Base-by-base conservation (phyloP, 2,329 filamentous ascomycete genomes). In the Penicillium griseofulvum region DNA sequence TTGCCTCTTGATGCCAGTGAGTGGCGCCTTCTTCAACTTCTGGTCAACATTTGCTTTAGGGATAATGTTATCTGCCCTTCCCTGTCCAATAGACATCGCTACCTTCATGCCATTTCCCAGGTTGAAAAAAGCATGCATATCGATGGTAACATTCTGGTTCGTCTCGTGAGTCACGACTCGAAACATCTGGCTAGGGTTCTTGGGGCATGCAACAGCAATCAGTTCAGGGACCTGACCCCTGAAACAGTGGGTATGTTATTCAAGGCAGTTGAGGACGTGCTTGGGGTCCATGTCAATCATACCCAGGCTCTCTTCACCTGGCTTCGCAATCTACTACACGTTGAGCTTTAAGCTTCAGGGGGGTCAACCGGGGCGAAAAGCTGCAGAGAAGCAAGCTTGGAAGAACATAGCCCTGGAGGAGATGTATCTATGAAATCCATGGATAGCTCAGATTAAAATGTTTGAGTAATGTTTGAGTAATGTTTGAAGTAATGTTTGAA, bases 11-110 rank as follows among this genome's bases (percentile, higher is more conserved):
- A 80, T 10, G 65, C 81, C 17, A 72, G 82, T 2, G 81, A 87
- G 8, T 89, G 87, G 83, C 80, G 81, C 7, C 77, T 96, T 4
- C 78, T 97, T 5, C 81, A 82, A 54, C 85, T 93, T 59, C 68
- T 97, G 1, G 87, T 95, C 66, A 87, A 88, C 55, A 69, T 95
- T 45, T 85, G 83, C 28, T 70, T 80, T 44, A 70, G 73, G 26
- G 81, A 79, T 26, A 65, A 70, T 7, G 60, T 67, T 4, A 71
- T 85, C 12, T 84, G 79, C 55, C 80, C 83, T 3, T 83, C 82
- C 57, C 71, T 71, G 3, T 70, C 72, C 59, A 66, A 31, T 66
- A 57, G 42, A 64, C 64, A 50, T 65, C 63, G 54, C 58, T 61
- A 57, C 66, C 61, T 24, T 57, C 65, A 17, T 61, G 65, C 14